Evolutionary conservation across 805 yeast species (phyloP), one percentile per base, ranked within the genome.

Genomic region (Suhomyces tanzawaensis): DNA sequence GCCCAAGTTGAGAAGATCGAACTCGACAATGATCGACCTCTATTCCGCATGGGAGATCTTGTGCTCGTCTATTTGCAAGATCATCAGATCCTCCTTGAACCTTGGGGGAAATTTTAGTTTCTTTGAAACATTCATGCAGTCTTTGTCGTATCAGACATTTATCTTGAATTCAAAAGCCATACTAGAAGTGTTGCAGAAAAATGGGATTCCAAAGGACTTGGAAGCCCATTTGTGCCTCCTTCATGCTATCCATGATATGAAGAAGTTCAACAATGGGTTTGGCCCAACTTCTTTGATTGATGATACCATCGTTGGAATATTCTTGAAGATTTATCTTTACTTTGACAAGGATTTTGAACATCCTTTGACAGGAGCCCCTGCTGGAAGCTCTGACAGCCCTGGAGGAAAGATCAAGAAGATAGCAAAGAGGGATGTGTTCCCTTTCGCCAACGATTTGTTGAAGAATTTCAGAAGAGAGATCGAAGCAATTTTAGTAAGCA

Each of bases 251-350:
- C 66, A 72, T 12, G 90, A 82, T 34, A 69, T 85, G 49, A 71
- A 86, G 45, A 74, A 82, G 42, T 71, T 83, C 61, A 86, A 88
- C 43, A 85, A 82, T 54, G 95, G 95, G 0, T 82, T 81, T 56
- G 91, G 89, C 0, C 79, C 93, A 3, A 84, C 93, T 0, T 78
- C 87, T 0, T 58, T 74, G 25, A 75, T 85, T 38, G 95, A 86
- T 57, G 93, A 86, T 45, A 75, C 86, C 0, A 77, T 77, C 43
- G 79, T 81, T 24, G 73, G 82, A 6, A 54, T 83, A 0, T 87
- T 71, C 49, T 58, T 86, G 51, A 67, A 65, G 37, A 53, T 83
- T 7, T 82, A 66, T 45, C 44, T 48, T 16, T 37, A 42, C 25
- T 51, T 45, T 31, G 36, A 41, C 15, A 47, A 45, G n/a, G 40